A percentile compares a stretch with the other conserved stretches of the same genome.
Evolutionary conservation across 1,284 basidiomycete species (phyloP).

Genomic region (Tetrapyrgos nigripes): DNA sequence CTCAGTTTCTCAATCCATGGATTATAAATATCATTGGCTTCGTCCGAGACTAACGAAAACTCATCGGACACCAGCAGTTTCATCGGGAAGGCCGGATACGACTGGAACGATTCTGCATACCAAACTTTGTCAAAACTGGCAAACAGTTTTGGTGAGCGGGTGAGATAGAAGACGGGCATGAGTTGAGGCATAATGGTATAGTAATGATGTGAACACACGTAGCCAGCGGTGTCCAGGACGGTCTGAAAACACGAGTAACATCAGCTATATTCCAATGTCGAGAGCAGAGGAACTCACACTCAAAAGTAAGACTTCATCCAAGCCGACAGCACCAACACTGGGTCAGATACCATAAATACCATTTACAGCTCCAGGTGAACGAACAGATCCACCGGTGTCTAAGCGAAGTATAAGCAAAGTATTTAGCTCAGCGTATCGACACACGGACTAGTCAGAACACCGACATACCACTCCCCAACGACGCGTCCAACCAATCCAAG

Average conservation of each 20-base stretch:
- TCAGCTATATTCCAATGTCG: not conserved
- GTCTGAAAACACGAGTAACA: not conserved
- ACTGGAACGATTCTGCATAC: slow-evolving; percentile 2
- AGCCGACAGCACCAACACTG: not conserved
- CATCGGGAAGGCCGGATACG: not conserved
- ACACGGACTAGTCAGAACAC: not conserved
- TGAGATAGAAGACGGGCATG: not conserved
- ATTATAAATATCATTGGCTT: not conserved
- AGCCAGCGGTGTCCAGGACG: not conserved
- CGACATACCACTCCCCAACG: not conserved
- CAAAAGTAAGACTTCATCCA: not conserved
- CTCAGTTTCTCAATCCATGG: not conserved
- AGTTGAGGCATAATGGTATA: not conserved
- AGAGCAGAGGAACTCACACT: not conserved
- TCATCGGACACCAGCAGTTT: not conserved
- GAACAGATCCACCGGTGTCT: not conserved
- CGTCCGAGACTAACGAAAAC: not conserved
- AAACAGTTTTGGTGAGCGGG: not conserved
- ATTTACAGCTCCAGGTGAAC: not conserved
- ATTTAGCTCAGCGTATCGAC: not conserved
- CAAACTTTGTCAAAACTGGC: slow-evolving; percentile 1
- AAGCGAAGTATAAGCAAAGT: not conserved
- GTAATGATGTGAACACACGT: not conserved
- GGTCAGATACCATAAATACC: slow-evolving; percentile 1
- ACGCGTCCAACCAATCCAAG: slow-evolving; percentile 1